Conservation (phyloP, 2,329 filamentous ascomycete species). For the Trichocomaceae sp. region DNA sequence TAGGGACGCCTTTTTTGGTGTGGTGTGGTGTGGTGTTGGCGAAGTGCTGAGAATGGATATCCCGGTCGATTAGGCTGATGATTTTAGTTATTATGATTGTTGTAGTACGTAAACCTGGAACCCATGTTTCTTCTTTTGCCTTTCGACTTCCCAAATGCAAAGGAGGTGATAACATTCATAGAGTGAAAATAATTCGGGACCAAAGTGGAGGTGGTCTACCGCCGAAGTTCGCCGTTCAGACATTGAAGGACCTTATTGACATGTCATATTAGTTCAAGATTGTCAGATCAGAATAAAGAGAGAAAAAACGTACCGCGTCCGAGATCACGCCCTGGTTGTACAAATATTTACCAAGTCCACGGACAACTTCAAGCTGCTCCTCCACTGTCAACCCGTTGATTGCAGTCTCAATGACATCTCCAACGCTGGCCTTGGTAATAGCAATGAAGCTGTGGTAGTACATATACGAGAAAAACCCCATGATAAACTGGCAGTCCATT, state of each 20-base stretch:
- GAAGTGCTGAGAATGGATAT: not conserved
- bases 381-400: conserved; percentile 83
- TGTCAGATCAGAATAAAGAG: not conserved
- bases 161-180: not conserved
- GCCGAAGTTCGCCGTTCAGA: conserved; percentile 30
- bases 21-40: too few relatives aligned
- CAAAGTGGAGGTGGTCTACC: conserved; percentile 11
- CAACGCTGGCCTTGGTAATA: conserved; percentile 75
- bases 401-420: conserved; percentile 80
- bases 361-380: conserved; percentile 77
- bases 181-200: not conserved
- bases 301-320: conserved; percentile 41
- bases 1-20: not conserved
- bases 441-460: conserved; percentile 98
- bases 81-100: not conserved
- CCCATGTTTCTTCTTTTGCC: not conserved
- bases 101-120: not conserved
- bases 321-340: conserved; percentile 57
- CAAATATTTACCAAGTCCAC: conserved; percentile 56
- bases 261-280: conserved; percentile 14
- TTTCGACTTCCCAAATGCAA: not conserved
- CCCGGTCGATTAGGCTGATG: not conserved
- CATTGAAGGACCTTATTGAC: conserved; percentile 30
- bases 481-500: conserved; percentile 99
- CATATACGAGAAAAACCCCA: conserved; percentile 97